Base-by-base conservation (phyloP, 2,329 filamentous ascomycete genomes). In the Ceratocystis albifundus region DNA sequence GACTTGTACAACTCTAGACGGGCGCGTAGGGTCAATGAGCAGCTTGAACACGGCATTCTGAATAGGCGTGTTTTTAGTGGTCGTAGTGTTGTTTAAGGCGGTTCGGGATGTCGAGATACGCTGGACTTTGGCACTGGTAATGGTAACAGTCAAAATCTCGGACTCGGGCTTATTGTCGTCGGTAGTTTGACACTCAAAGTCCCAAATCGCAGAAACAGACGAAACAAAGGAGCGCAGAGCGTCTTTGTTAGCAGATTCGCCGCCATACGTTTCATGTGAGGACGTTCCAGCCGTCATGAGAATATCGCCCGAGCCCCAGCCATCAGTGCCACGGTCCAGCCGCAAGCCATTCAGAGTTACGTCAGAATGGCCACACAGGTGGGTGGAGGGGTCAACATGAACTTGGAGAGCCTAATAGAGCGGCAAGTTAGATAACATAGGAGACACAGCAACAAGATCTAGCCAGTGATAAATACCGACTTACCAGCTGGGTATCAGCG, bases 11-110 rank as follows among this genome's bases (percentile, higher is more conserved):
- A 68, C 55, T 61, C 66, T 68, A n/a, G 46, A 53, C n/a, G 46
- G 53, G 17, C 53, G 53, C 4, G 64, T 68, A 17, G 65, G 64
- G 12, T 68, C 67, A 41, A 68, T 66, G 32, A 68, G 44, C 10
- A 68, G 59, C 30, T 68, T 68, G 28, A 68, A 68, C n/a, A 68
- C 66, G 3, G 66, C 46, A 61, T 68, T 68, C 28, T 68, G 66
- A 4, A 66, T 44, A 10, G 66, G 30, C 8, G 66, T 48, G 15
- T 25, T 55, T 5, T 48, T 50, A 2, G 64, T 65, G n/a, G 64
- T 61, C 1, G 66, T 65, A 4, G 48, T 25, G 12, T 68, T 65
- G 25, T 55, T 30, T 4, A 68, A n/a, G 15, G 53, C 61, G 3
- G 55, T 66, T n/a, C 62, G 30, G 7, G 61, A 64, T 17, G 50